phyloP scores from a whole-genome alignment of 768 basidiomycete species.

The Suillus alpinus region DNA sequence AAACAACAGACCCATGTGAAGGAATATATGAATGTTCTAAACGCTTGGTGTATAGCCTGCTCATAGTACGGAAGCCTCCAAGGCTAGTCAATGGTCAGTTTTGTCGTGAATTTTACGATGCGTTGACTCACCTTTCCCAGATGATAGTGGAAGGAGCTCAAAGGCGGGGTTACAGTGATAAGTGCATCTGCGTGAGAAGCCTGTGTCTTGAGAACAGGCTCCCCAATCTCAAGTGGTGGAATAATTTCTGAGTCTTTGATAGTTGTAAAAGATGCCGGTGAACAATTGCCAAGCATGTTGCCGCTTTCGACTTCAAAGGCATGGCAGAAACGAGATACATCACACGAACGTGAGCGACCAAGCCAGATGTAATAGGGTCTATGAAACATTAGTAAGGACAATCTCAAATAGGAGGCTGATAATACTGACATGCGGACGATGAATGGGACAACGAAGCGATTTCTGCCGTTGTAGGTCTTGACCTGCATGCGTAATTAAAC shows the following conservation, averaged over 20 bases:
- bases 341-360: constrained; percentile 61
- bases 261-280: constrained; percentile 35
- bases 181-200: constrained; percentile 25
- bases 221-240: constrained; percentile 42
- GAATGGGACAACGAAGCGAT: constrained; percentile 65
- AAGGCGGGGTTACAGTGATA: constrained; percentile 51
- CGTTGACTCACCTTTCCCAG: constrained; percentile 38
- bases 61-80: constrained; percentile 75
- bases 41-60: constrained; percentile 65
- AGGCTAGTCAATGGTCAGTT: constrained; percentile 30
- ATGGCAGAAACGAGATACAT: constrained; percentile 52
- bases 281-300: constrained; percentile 52
- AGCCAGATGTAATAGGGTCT: constrained; percentile 77
- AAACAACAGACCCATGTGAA: constrained; percentile 51
- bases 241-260: constrained; percentile 35
- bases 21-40: constrained; percentile 60
- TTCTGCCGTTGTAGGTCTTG: constrained; percentile 72
- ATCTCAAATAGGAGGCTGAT: constrained; percentile 6
- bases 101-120: background rate
- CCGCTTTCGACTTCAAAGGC: constrained; percentile 65
- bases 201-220: constrained; percentile 30
- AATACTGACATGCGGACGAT: constrained; percentile 57
- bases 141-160: constrained; percentile 66
- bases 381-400: background rate
- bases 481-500: constrained; percentile 29